Conservation (phyloP, 345 rosid genomes). For the Hibiscus tridactylites region DNA sequence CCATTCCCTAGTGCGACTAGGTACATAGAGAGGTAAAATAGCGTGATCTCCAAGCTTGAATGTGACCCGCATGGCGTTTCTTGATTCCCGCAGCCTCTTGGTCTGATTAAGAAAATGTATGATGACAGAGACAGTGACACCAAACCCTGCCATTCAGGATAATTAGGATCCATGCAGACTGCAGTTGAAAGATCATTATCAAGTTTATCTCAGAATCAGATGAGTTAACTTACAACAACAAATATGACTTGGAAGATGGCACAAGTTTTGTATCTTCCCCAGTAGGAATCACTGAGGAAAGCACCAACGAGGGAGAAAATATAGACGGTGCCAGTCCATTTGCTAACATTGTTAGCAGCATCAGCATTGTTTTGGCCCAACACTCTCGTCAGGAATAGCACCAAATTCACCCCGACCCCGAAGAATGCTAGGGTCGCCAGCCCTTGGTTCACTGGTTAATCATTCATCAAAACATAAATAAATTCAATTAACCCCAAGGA, state of each 20-base stretch:
- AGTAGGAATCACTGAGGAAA: conserved; percentile 92
- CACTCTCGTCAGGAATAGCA: conserved; percentile 94
- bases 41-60: conserved; percentile 48
- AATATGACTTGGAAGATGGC: conserved; percentile 92
- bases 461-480: not conserved
- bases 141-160: conserved; percentile 54
- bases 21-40: conserved; percentile 87
- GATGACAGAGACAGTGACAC: conserved; percentile 69
- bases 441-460: conserved; percentile 79
- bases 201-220: not conserved
- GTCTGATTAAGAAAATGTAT: conserved; percentile 64
- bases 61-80: conserved; percentile 61
- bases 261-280: conserved; percentile 99
- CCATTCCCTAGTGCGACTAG: conserved; percentile 89
- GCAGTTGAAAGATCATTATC: not conserved
- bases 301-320: conserved; percentile 99
- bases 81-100: conserved; percentile 74
- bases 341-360: conserved; percentile 96
- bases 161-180: not conserved
- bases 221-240: conserved; percentile 62
- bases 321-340: conserved; percentile 99
- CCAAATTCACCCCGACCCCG: conserved; percentile 95
- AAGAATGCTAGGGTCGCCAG: conserved; percentile 96
- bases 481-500: not conserved
- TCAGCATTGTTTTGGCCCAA: conserved; percentile 88